phyloP scores from a whole-genome alignment of 169 alveolate species.

The Eimeria sp. region DNA sequence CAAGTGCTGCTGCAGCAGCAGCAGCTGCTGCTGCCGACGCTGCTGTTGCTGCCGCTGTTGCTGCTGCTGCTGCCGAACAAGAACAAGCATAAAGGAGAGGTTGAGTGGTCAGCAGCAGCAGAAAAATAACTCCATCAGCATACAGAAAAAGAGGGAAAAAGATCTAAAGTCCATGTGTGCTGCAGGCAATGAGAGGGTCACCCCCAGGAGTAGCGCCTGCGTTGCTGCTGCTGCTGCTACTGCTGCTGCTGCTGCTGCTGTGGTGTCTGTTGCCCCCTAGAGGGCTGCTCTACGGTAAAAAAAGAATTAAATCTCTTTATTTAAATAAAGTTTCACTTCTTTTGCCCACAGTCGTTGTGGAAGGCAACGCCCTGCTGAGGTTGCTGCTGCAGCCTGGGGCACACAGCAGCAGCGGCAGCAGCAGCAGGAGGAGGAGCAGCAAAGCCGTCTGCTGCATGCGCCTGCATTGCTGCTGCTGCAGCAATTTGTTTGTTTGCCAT shows the following conservation, averaged over 20 bases:
- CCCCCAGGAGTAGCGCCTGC: background rate
- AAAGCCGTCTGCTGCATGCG: background rate
- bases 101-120: background rate
- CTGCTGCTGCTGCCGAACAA: slow-evolving; percentile 3
- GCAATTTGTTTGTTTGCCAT: background rate
- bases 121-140: background rate
- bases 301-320: background rate
- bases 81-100: background rate
- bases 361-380: background rate
- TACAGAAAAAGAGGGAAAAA: background rate
- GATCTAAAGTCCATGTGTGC: background rate
- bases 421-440: no score
- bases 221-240: slow-evolving; percentile 48
- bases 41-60: background rate
- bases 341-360: background rate
- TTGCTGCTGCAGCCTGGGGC: slow-evolving; percentile 16
- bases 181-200: slow-evolving; percentile 13
- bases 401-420: no score
- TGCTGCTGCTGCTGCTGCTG: slow-evolving; percentile 45
- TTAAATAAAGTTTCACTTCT: background rate
- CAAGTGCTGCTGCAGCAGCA: background rate
- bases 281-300: no score
- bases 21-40: background rate
- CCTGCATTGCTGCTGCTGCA: background rate
- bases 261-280: background rate